phyloP scores from a whole-genome alignment of 2,329 filamentous ascomycete genomes.

The Sporothrix luriei region DNA sequence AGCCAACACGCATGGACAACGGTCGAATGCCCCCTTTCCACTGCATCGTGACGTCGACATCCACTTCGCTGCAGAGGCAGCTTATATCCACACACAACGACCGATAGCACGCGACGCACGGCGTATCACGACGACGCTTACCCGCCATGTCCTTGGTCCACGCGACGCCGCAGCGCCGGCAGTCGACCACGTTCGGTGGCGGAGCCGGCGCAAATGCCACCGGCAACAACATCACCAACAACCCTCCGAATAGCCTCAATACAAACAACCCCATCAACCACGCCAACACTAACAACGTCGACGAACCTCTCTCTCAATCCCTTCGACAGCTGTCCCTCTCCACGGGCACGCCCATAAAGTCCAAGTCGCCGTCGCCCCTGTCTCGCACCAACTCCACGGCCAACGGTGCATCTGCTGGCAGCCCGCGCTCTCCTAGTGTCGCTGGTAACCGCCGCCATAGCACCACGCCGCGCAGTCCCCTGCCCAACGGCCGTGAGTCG shows the following conservation, averaged over 20 bases:
- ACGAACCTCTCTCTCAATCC: constrained; percentile 36
- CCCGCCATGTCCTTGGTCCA: constrained; percentile 27
- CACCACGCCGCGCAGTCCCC: constrained; percentile 49
- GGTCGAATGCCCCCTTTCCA: background rate
- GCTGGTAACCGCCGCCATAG: constrained; percentile 42
- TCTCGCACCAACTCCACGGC: constrained; percentile 26
- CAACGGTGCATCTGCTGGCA: background rate
- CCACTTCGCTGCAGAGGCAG: constrained; percentile 23
- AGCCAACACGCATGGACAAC: constrained; percentile 4
- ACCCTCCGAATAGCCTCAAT: background rate
- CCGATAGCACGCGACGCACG: background rate
- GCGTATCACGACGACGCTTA: too few relatives aligned
- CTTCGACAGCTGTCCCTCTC: constrained; percentile 38
- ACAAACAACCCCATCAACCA: background rate
- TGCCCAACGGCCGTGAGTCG: constrained; percentile 47
- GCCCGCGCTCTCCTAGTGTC: constrained; percentile 45
- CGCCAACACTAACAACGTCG: background rate
- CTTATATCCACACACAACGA: background rate
- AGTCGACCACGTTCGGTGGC: constrained; percentile 21
- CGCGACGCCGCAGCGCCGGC: constrained; percentile 28
- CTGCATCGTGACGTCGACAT: constrained; percentile 29
- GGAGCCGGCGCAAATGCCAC: background rate
- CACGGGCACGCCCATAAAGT: constrained; percentile 30
- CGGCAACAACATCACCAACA: background rate
- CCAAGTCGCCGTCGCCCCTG: constrained; percentile 31